Evolutionary conservation across 306 rosid species (phyloP).

Genomic region (Potentilla sterilis): DNA sequence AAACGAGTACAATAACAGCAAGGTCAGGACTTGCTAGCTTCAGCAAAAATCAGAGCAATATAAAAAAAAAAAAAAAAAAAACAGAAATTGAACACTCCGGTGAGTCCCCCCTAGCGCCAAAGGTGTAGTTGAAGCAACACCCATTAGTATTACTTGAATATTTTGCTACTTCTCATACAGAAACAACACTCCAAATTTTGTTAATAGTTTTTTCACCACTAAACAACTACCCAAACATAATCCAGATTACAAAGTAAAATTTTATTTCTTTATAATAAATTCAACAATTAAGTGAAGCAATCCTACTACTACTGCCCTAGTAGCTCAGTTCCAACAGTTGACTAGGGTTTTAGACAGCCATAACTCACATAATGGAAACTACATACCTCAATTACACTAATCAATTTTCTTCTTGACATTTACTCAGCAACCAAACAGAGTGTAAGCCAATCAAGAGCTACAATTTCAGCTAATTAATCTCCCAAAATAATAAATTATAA

Average conservation of each 20-base stretch:
- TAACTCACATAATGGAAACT: neutral
- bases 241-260: neutral
- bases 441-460: neutral
- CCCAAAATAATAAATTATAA: neutral
- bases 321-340: neutral
- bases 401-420: neutral
- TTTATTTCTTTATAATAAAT: neutral
- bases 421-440: slow-evolving; percentile 22
- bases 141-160: neutral
- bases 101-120: neutral
- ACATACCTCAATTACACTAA: neutral
- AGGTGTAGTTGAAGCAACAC: neutral
- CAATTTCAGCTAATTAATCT: neutral
- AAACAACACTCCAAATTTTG: no score
- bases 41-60: neutral
- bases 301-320: neutral
- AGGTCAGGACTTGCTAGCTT: neutral
- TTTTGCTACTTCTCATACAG: neutral
- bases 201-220: neutral
- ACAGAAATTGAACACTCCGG: neutral
- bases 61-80: no score
- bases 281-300: neutral
- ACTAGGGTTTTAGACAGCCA: neutral
- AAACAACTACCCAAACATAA: neutral
- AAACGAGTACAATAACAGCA: neutral